Base-by-base conservation (phyloP, 1,284 basidiomycete species). In the Pseudozyma thailandica region DNA sequence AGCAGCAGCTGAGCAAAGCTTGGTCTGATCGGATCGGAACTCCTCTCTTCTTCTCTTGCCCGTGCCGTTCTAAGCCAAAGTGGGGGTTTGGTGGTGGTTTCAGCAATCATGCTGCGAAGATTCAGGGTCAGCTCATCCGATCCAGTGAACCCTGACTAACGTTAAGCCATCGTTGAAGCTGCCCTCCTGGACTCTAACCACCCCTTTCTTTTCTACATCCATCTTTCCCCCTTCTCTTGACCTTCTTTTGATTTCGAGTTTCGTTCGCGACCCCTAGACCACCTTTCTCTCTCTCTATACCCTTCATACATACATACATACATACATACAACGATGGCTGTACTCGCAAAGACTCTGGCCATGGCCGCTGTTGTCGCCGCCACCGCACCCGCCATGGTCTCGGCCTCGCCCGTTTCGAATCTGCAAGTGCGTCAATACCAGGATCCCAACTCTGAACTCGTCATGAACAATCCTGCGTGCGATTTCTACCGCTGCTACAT, bases 401-500 rank as follows among this genome's bases (percentile, higher is more conserved):
- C 50, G 18, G 61, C 47, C 30, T 16, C 38, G 2, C 45, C 51
- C 15, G 28, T 50, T 23, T 37, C 31, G 8, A 27, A 62, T 35
- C 63, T 68, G 42, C 33, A 38, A 26, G 25, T 23, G 2, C 31
- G 75, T 6, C 75, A 77, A 30, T 72, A 77, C 42, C 75, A 77
- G 54, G 61, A 62, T 33, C 60, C 70, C 26, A 60, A 65, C 50
- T 56, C 73, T 26, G 49, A 35, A 23, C 72, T 78, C 13, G 75
- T 71, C 35, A 49, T 78, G 49, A 62, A 77, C 58, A 37, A 59
- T 12, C 74, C 75, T 1, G 37, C 62, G 0, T 78, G 75, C 57
- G 62, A 76, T 42, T 76, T 63, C 39, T 77, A 68, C 53, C 74
- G 69, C 39, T 78, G 75, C 55, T 47, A 31, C 42, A 63, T 77